Base-by-base conservation (phyloP, 2,329 filamentous ascomycete genomes). In the Diaporthe sp. region DNA sequence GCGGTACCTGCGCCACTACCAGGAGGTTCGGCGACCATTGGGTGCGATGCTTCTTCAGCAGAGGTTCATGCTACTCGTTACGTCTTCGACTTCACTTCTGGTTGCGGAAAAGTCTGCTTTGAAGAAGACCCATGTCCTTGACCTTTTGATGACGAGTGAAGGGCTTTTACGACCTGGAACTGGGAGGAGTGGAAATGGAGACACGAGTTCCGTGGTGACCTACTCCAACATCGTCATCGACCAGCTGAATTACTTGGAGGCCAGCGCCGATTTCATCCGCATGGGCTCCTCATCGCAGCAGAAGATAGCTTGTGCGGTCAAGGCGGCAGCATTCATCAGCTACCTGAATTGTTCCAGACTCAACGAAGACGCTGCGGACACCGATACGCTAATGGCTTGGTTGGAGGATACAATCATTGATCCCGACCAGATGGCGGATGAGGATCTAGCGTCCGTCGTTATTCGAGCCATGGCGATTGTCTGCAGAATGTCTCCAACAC, bases 41-140 rank as follows among this genome's bases (percentile, higher is more conserved):
- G 95, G 97, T 13, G 95, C 96, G 17, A 97, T 98, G 93, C 89
- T 98, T 8, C 85, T 99, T 31, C 95, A 98, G 82, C 92, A 95
- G 80, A 95, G 93, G 77, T 97, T 98, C 82, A 95, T 97, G 89
- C 93, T 92, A 83, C 90, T 98, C 44, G 88, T 98, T 17, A 93
- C 95, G 46, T 92, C 95, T 2, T 93, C 91, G 72, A 95, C 94
- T 2, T 94, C 94, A 19, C 88, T 96, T 39, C 87, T 96, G 76
- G 88, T 95, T 25, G 89, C 91, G 44, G 91, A 93, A 55, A 88
- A 89, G 8, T 86, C 89, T n/a, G 84, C 87, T 22, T 85, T 94
- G 51, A 88, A 89, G 71, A 88, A 90, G 55, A 87, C 88, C 19
- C 91, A 95, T 77, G 88, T 97, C 69, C 87, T 98, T 59, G 94